phyloP scores from a whole-genome alignment of 768 basidiomycete genomes.

The Rhizopogon rudus region DNA sequence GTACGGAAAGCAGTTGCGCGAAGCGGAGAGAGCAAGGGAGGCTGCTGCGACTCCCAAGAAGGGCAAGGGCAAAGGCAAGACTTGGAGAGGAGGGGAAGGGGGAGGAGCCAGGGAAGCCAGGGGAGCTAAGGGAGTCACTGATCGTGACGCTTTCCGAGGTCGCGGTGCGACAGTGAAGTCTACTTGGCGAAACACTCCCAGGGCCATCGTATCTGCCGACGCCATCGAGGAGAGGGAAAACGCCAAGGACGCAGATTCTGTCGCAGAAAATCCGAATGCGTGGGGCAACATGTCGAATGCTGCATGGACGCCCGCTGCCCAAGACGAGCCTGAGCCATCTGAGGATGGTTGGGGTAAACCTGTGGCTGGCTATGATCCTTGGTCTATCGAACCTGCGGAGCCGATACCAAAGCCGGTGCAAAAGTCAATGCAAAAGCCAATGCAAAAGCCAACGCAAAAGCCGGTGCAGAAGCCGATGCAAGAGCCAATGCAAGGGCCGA shows the following conservation, averaged over 20 bases:
- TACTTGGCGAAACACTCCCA: constrained; percentile 24
- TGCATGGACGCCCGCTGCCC: neutral
- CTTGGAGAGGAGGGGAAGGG: neutral
- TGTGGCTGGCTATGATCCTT: constrained; percentile 18
- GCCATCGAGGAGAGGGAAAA: constrained; percentile 20
- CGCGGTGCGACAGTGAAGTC: constrained; percentile 26
- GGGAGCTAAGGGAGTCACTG: neutral
- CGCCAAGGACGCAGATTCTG: neutral
- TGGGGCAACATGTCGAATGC: constrained; percentile 19
- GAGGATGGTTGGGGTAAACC: constrained; percentile 17
- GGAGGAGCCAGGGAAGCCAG: neutral
- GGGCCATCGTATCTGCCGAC: constrained; percentile 20
- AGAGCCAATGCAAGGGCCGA: neutral
- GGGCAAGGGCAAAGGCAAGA: constrained; percentile 7
- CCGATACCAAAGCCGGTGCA: neutral
- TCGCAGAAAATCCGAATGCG: constrained; percentile 3
- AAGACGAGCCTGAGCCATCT: constrained; percentile 13
- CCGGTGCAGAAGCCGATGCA: neutral
- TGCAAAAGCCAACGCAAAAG: neutral
- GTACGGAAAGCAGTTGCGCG: constrained; percentile 24
- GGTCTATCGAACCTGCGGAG: constrained; percentile 5
- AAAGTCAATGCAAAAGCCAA: neutral
- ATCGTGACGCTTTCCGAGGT: constrained; percentile 18
- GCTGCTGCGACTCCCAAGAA: constrained; percentile 11
- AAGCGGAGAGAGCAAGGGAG: constrained; percentile 12